A percentile compares a stretch with the other conserved stretches of the same genome.
Conservation (phyloP, 176 grass and related monocot species). For the Musa acuminata region DNA sequence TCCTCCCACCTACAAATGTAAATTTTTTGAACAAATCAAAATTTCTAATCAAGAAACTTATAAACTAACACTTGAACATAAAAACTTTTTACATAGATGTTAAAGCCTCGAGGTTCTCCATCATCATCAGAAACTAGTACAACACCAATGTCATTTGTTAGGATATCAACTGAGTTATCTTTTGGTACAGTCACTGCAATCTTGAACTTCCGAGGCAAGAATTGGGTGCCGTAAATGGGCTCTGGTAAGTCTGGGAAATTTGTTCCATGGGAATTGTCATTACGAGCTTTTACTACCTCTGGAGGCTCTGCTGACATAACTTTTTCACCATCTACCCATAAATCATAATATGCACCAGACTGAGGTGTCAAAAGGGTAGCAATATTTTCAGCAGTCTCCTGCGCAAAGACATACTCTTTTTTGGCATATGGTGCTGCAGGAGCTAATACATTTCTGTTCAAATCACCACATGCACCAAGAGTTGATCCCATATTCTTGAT, state of each 20-base stretch:
- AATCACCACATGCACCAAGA: slow-evolving; percentile 90
- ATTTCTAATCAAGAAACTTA: not conserved
- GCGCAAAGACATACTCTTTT: slow-evolving; percentile 64
- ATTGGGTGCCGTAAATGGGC: slow-evolving; percentile 86
- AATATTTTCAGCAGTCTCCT: slow-evolving; percentile 78
- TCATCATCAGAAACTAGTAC: slow-evolving; percentile 73
- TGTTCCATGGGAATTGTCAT: slow-evolving; percentile 82
- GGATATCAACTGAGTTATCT: slow-evolving; percentile 89
- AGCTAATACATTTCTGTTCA: slow-evolving; percentile 92
- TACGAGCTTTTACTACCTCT: slow-evolving; percentile 65
- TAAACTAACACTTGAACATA: not conserved
- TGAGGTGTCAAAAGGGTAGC: slow-evolving; percentile 75
- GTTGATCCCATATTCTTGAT: slow-evolving; percentile 94
- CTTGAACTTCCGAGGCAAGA: slow-evolving; percentile 91
- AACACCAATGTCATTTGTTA: slow-evolving; percentile 89
- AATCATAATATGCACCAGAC: slow-evolving; percentile 86
- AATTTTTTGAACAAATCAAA: not conserved
- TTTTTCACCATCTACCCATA: slow-evolving; percentile 96
- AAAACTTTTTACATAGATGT: slow-evolving; percentile 61
- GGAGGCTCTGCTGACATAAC: slow-evolving; percentile 80
- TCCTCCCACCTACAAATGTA: slow-evolving; percentile 71
- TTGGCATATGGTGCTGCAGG: slow-evolving; percentile 74
- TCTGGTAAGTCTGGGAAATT: slow-evolving; percentile 84
- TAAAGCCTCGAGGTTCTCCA: slow-evolving; percentile 81
- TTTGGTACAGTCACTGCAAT: slow-evolving; percentile 63